These are phyloP conservation scores for Isoetes taiwanensis DNA, from an alignment of 75 land plant genomes.

Conservation along the genomic window DNA sequence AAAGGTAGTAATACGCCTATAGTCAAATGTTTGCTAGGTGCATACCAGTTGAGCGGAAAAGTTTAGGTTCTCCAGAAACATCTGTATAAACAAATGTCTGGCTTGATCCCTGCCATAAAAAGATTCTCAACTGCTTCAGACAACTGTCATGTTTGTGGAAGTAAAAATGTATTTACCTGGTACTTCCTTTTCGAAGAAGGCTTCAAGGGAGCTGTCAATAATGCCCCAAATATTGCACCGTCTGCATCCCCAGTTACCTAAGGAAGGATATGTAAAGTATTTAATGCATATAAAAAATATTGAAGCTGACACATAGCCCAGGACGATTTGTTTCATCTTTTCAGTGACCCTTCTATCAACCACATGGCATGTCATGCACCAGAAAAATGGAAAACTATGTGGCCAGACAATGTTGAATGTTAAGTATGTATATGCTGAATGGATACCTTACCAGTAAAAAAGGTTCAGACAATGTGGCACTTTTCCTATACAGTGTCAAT, in stretches of 20 bases:
- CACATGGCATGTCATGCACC: background rate
- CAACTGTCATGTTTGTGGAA: background rate
- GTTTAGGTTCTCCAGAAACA: constrained; percentile 30
- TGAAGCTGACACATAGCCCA: background rate
- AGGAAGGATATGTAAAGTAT: background rate
- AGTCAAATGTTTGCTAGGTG: too few relatives aligned
- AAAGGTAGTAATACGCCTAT: too few relatives aligned
- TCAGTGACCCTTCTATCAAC: background rate
- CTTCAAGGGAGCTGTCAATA: constrained; percentile 64
- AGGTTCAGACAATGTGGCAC: constrained; percentile 57
- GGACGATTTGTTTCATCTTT: background rate
- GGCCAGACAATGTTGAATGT: background rate
- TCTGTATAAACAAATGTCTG: constrained; percentile 67
- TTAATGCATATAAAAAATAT: background rate
- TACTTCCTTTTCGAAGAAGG: constrained; percentile 82
- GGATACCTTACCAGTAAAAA: constrained; percentile 55
- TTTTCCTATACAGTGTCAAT: constrained; percentile 71
- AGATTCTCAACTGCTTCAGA: background rate
- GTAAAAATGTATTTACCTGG: constrained; percentile 33
- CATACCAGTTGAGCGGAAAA: constrained; percentile 85
- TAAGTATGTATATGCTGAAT: background rate
- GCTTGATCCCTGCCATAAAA: background rate
- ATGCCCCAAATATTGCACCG: constrained; percentile 89
- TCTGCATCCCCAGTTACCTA: constrained; percentile 70
- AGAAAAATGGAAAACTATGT: background rate